Evolutionary conservation across 1,284 basidiomycete genomes (phyloP), one percentile per base, ranked within the genome.

Genomic region (Peniophora sp.): DNA sequence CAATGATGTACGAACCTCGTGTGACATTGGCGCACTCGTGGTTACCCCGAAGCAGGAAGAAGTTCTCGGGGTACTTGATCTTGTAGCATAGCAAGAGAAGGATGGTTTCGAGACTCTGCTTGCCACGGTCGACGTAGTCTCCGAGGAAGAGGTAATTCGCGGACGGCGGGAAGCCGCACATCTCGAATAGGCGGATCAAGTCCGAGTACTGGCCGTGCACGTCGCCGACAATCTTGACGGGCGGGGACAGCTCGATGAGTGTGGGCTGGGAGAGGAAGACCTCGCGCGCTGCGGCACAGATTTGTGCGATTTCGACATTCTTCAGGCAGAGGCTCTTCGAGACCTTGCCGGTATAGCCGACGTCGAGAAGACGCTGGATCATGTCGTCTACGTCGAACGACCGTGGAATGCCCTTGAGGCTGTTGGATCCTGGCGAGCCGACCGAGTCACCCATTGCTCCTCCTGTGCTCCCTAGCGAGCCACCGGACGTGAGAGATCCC

Each of bases 1-100:
- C 61, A 57, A 59, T 59, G 55, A 53, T 51, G 11, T 25, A 53
- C 24, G 51, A 45, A 94, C 93, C 93, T 82, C 97, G 79, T 48
- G 96, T 99, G 52, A 99, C 95, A 65, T 97, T 98, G 45, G 97
- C 97, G 65, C 97, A 99, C 73, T 99, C 97, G 70, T 99, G 97
- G 69, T 99, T 99, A 46, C 97, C 97, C 60, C 97, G 82, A 46
- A 99, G 74, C 27, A 99, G 75, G 76, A 99, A 99, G 74, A 99
- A 99, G 75, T 99, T 99, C 73, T 99, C 97, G 2, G 97, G 97
- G 69, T 96, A 99, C 72, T 99, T 99, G 75, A 97, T 92, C 78
- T 99, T 99, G 83, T 99, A 99, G 69, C 95, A 98, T 35, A 99
- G 76, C 34, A 99, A 77, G 46, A 99, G 80, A 25, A 98, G 80